Percentiles rank a stretch among this genome's conserved stretches.
Evolutionary conservation across 306 rosid genomes (phyloP).

Genomic region (Betula pendula): DNA sequence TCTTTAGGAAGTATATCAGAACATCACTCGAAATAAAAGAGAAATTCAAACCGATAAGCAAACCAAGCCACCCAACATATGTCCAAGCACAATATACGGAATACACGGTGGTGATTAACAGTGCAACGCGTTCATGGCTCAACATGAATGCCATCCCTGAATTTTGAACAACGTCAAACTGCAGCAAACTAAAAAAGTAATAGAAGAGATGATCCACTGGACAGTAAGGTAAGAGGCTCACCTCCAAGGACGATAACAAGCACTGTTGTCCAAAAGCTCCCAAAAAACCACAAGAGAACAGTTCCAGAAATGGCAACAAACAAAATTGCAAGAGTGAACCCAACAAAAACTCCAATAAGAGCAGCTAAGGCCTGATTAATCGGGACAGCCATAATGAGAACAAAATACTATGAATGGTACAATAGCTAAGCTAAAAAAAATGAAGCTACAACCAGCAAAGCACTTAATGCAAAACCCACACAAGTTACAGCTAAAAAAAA

Average conservation of each 20-base stretch:
- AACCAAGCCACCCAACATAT: conserved; percentile 88
- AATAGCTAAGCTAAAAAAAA: conserved; percentile 13
- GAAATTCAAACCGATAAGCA: conserved; percentile 73
- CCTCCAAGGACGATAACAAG: conserved; percentile 84
- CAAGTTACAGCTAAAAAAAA: background rate
- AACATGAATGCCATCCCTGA: conserved; percentile 82
- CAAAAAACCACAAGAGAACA: conserved; percentile 82
- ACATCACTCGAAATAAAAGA: conserved; percentile 87
- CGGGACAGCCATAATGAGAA: conserved; percentile 25
- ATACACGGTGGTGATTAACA: conserved; percentile 65
- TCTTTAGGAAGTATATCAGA: conserved; percentile 80
- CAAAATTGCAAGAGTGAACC: conserved; percentile 69
- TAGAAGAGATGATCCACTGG: conserved; percentile 21
- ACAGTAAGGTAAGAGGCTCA: conserved; percentile 39
- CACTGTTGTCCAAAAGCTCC: conserved; percentile 89
- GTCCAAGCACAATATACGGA: conserved; percentile 86
- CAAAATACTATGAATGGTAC: conserved; percentile 9
- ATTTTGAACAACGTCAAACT: conserved; percentile 31
- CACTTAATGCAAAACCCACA: background rate
- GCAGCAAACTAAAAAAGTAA: conserved; percentile 36
- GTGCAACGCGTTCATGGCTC: conserved; percentile 73
- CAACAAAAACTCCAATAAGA: conserved; percentile 64
- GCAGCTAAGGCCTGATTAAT: conserved; percentile 66
- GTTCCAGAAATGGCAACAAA: conserved; percentile 69
- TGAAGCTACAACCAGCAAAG: conserved; percentile 1